These are phyloP conservation scores for Hibiscus mutabilis DNA, from an alignment of 345 rosid species.

Conservation along the genomic window DNA sequence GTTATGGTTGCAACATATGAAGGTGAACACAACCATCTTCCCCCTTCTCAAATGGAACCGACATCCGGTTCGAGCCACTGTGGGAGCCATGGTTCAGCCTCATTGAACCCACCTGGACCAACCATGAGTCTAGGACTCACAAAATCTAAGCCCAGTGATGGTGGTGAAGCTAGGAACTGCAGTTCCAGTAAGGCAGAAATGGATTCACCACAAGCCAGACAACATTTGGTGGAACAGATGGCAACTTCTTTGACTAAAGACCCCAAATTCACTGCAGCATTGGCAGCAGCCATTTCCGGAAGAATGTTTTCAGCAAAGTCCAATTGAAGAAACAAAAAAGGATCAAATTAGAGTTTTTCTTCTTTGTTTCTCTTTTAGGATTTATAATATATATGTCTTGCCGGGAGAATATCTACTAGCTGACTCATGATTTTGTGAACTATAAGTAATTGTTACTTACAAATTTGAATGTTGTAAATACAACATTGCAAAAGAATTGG, in stretches of 20 bases:
- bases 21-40: conserved; percentile 96
- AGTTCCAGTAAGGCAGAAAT: conserved; percentile 23
- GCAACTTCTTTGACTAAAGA: conserved; percentile 87
- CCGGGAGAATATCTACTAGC: not conserved
- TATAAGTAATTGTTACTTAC: not conserved
- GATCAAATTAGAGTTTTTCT: not conserved
- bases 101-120: conserved; percentile 32
- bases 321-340: not conserved
- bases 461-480: not conserved
- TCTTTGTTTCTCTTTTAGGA: not conserved
- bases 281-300: conserved; percentile 92
- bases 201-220: conserved; percentile 56
- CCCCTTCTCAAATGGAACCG: conserved; percentile 54
- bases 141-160: conserved; percentile 31
- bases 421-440: not conserved
- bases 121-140: conserved; percentile 47
- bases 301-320: conserved; percentile 48
- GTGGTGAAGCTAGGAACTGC: conserved; percentile 15
- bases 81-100: conserved; percentile 41
- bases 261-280: conserved; percentile 91
- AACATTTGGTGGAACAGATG: conserved; percentile 90
- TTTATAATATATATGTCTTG: not conserved
- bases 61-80: conserved; percentile 44
- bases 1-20: conserved; percentile 90
- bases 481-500: not conserved